Evolutionary conservation across 192 early-diverging fungal genomes (phyloP), one percentile per base, ranked within the genome.

Genomic region (Lobulomyces angularis): DNA sequence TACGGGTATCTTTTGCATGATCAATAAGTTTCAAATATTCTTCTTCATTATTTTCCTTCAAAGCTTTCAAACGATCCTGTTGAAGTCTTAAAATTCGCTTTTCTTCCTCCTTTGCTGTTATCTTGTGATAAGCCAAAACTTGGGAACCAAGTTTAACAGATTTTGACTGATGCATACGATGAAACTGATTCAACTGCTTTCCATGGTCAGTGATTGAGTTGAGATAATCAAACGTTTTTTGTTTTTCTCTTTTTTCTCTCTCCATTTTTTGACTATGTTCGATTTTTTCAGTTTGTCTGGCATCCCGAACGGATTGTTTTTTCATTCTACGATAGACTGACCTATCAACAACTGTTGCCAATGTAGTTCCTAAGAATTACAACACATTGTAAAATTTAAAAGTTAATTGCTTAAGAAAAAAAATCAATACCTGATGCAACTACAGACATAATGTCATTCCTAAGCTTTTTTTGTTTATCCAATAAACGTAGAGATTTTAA

Each of bases 31-130:
- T 84, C 54, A 95, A 64, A 57, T 98, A 98, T 0, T 89, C 89
- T 45, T 90, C 92, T 59, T 98, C 95, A 62, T 98, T 90, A 67
- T 94, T 88, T 35, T 80, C 86, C 69, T 86, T 90, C 49, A 98
- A 74, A 19, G 95, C 95, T 49, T 82, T 76, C 21, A 98, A 66
- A 88, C 95, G 88, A 68, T 98, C 95, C 57, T 87, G 79, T 3
- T 82, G 79, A 11, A 90, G 59, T 32, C 82, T 72, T 56, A 88
- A 81, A 18, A 70, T 62, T 36, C 86, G 82, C 64, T 86, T 85
- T 55, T 84, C 79, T 53, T 98, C 95, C 52, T 98, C 95, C 59
- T 90, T 90, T 51, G 88, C 84, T 35, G 86, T 74, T 31, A 80
- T 72, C 14, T 62, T 50, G 51, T 96, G 92, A 64, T 79, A 79